phyloP scores from a whole-genome alignment of 2,329 filamentous ascomycete species.

The Triangularia verruculosa region DNA sequence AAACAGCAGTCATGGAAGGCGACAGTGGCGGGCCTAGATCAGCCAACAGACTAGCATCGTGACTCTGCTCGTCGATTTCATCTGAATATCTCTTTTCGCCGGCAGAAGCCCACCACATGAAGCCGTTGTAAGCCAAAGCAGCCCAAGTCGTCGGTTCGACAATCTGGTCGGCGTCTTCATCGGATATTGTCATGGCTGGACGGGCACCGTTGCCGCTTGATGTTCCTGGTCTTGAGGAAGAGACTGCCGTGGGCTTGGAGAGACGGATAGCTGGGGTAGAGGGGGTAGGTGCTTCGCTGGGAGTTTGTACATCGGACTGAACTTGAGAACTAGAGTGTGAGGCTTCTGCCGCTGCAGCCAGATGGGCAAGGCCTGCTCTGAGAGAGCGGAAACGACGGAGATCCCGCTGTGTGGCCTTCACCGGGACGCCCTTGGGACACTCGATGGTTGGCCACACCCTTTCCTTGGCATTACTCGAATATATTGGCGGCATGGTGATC shows the following conservation, averaged over 20 bases:
- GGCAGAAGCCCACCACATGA: conserved; percentile 88
- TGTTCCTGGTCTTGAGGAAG: conserved; percentile 21
- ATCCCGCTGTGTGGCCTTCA: conserved; percentile 90
- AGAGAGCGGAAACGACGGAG: conserved; percentile 74
- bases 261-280: conserved; percentile 21
- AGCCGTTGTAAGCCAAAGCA: conserved; percentile 73
- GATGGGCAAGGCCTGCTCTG: conserved; percentile 56
- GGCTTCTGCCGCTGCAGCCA: conserved; percentile 29
- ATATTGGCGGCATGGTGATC: conserved; percentile 70
- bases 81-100: conserved; percentile 66
- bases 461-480: conserved; percentile 55
- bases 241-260: conserved; percentile 7
- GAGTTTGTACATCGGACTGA: conserved; percentile 11
- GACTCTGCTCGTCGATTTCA: conserved; percentile 55
- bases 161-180: conserved; percentile 52
- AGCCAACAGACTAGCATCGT: conserved; percentile 55
- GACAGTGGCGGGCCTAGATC: conserved; percentile 38
- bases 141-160: conserved; percentile 67
- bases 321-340: neutral
- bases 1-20: conserved; percentile 19
- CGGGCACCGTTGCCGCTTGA: neutral
- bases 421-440: conserved; percentile 56
- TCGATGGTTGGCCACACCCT: conserved; percentile 76
- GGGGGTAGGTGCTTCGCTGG: conserved; percentile 17
- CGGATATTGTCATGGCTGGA: conserved; percentile 21